Evolutionary conservation across 495 filamentous ascomycete genomes (phyloP), one percentile per base, ranked within the genome.

Genomic region (Daldinia childiae): DNA sequence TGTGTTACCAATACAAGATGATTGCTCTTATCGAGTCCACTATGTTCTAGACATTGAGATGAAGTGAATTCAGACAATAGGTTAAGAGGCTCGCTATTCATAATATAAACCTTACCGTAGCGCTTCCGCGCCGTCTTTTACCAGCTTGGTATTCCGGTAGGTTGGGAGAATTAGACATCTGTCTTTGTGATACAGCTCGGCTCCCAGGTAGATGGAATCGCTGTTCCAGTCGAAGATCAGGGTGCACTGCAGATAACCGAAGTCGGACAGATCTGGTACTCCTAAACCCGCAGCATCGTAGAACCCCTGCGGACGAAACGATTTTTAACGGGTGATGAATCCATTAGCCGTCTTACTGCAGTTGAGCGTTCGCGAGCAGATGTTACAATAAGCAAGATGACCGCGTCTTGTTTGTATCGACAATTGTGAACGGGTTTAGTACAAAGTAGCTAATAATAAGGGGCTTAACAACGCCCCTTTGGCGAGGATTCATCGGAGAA

Each of bases 21-120:
- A 76, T 76, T 78, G 74, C 74, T 69, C 69, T 65, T 71, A 71
- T 72, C 65, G 72, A 67, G 71, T 68, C 62, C 70, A 68, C 70
- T 69, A 74, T 78, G 76, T 78, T 71, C 76, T 78, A 78, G 76
- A 78, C 76, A 78, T 78, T 71, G 68, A 74, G 74, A 76, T 78
- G 73, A 78, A 66, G 68, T 61, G 69, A 74, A 72, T 73, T 66
- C 63, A 72, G 63, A 69, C 61, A 41, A 70, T 74, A 66, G 67
- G 66, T 54, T 56, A 32, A 48, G 61, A 52, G 71, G 43, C 36
- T 63, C 57, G 55, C 51, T 65, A 62, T 73, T 30, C 55, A 55
- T 72, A 65, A 68, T 59, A 68, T 72, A 73, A 73, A 41, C 62
- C 66, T 43, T 43, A 64, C 41, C 60, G 45, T 54, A 55, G 57